A percentile compares a stretch with the other conserved stretches of the same genome.
phyloP scores from a whole-genome alignment of 2,329 filamentous ascomycete genomes.

The Ascocoryne sarcoides region DNA sequence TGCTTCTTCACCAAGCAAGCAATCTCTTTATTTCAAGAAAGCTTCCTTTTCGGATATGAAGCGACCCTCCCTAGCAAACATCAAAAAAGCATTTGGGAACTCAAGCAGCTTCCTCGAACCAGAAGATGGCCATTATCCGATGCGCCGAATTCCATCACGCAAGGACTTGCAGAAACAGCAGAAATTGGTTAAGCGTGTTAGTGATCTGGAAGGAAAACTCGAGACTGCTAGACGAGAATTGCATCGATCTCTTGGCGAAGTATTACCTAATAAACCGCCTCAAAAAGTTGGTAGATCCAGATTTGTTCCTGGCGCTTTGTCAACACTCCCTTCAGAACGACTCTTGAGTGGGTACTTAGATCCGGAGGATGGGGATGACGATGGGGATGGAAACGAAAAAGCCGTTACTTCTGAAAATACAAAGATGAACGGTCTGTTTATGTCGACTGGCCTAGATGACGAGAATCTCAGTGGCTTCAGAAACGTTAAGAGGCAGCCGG shows the following conservation, averaged over 20 bases:
- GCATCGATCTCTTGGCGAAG: constrained; percentile 36
- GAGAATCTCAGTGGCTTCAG: no score
- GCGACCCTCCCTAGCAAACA: constrained; percentile 17
- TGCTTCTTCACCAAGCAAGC: constrained; percentile 12
- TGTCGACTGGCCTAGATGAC: constrained; percentile 2
- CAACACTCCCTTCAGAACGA: constrained; percentile 37
- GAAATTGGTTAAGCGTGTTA: constrained; percentile 50
- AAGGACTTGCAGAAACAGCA: constrained; percentile 48
- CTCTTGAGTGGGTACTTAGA: constrained; percentile 30
- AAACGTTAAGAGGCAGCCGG: no score
- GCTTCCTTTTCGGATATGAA: constrained; percentile 19
- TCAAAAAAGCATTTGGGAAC: constrained; percentile 13
- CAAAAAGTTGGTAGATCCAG: constrained; percentile 25
- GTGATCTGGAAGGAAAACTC: constrained; percentile 50
- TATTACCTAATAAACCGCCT: constrained; percentile 11
- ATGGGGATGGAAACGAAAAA: constrained; percentile 1
- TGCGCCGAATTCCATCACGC: constrained; percentile 40
- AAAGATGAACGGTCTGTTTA: background rate
- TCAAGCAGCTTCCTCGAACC: background rate
- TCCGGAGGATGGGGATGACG: constrained; percentile 8
- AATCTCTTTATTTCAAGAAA: constrained; percentile 17
- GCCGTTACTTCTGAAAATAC: constrained; percentile 11
- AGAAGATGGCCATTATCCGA: constrained; percentile 6
- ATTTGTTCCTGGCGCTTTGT: constrained; percentile 35
- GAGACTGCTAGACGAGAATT: constrained; percentile 46